Evolutionary conservation across 2,329 filamentous ascomycete species (phyloP).

Genomic region (Alternaria arbusti): DNA sequence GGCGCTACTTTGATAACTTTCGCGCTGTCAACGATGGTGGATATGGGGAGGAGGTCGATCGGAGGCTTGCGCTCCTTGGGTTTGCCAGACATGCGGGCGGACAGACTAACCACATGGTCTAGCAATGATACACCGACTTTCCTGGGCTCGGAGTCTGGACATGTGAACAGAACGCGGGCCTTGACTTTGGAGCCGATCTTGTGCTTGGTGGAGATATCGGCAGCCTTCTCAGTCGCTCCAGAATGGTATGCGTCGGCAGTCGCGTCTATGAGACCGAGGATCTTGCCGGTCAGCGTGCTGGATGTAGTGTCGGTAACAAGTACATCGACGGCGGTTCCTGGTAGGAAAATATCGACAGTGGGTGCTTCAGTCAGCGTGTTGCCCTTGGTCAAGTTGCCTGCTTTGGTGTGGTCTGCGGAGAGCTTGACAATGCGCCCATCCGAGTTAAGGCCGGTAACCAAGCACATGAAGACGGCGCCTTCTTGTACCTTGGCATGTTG

Average conservation of each 20-base stretch:
- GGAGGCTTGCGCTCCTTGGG: constrained; percentile 59
- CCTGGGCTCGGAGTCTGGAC: constrained; percentile 76
- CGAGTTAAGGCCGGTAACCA: constrained; percentile 75
- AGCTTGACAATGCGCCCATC: constrained; percentile 88
- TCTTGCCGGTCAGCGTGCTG: constrained; percentile 83
- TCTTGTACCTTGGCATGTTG: constrained; percentile 75
- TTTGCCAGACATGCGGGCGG: constrained; percentile 47
- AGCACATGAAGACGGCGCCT: constrained; percentile 83
- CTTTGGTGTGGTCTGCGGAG: constrained; percentile 73
- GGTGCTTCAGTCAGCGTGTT: constrained; percentile 76
- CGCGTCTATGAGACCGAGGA: constrained; percentile 89
- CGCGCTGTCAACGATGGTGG: constrained; percentile 77
- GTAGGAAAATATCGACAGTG: constrained; percentile 87
- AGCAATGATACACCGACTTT: constrained; percentile 89
- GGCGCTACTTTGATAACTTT: constrained; percentile 81
- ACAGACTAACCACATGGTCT: constrained; percentile 79
- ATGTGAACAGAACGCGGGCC: constrained; percentile 86
- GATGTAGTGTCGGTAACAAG: constrained; percentile 77
- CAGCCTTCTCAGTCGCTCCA: constrained; percentile 71
- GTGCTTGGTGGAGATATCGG: constrained; percentile 77
- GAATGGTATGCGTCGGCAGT: constrained; percentile 92
- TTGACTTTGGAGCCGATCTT: constrained; percentile 85
- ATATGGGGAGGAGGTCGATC: constrained; percentile 69
- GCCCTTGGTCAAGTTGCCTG: constrained; percentile 70
- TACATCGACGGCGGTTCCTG: constrained; percentile 87